Evolutionary conservation across 2,329 filamentous ascomycete species (phyloP).

Genomic region (Ascochyta pisi): DNA sequence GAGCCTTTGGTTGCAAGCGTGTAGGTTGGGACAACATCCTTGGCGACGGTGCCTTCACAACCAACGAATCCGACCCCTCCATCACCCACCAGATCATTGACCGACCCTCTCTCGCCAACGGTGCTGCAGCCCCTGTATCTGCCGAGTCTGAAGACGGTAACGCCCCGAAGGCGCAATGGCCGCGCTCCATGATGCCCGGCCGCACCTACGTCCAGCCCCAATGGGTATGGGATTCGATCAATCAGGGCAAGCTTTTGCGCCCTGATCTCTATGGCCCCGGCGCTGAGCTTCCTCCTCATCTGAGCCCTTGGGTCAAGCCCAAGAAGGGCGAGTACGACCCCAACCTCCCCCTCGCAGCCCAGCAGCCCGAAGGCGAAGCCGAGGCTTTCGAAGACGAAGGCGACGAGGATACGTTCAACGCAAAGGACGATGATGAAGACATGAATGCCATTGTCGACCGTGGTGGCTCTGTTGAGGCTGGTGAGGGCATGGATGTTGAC

Average conservation of each 20-base stretch:
- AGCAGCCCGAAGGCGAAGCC: constrained; percentile 86
- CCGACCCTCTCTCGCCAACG: constrained; percentile 70
- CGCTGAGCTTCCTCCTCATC: constrained; percentile 86
- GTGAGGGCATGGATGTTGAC: constrained; percentile 57
- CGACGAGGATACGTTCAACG: constrained; percentile 49
- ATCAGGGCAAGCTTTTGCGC: constrained; percentile 86
- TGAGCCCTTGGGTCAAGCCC: constrained; percentile 93
- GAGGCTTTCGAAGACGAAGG: constrained; percentile 69
- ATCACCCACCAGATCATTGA: constrained; percentile 98
- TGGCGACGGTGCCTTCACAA: constrained; percentile 90
- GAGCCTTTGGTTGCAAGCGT: constrained; percentile 93
- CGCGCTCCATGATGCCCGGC: constrained; percentile 82
- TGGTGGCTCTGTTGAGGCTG: constrained; percentile 55
- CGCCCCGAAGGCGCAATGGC: constrained; percentile 55
- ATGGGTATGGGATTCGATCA: constrained; percentile 98
- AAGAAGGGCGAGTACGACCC: constrained; percentile 91
- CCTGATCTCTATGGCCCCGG: constrained; percentile 90
- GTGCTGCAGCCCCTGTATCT: constrained; percentile 49
- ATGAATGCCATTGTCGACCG: constrained; percentile 44
- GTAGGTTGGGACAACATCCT: constrained; percentile 93
- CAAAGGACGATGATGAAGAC: constrained; percentile 48
- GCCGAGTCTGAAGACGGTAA: constrained; percentile 63
- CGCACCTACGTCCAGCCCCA: constrained; percentile 94
- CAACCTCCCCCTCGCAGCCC: constrained; percentile 81
- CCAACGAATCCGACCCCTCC: constrained; percentile 81